Conservation (phyloP, 179 eudicot genomes). For the Silene noctiflora region DNA sequence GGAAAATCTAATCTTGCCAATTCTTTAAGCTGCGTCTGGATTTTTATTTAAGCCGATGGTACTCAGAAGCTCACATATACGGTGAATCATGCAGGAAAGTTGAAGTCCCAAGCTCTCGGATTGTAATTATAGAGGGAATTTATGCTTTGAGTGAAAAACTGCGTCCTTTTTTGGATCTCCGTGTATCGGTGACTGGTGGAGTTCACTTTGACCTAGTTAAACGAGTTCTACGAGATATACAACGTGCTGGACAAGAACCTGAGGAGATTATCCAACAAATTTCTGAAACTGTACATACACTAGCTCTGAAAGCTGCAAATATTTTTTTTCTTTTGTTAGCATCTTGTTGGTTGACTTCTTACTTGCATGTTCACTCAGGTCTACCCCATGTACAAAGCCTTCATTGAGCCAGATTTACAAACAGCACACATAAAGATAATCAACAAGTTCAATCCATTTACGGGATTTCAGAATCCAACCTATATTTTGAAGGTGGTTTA, state of each 20-base stretch:
- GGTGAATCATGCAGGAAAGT: constrained; percentile 56
- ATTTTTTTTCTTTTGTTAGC: background rate
- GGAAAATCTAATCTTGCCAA: background rate
- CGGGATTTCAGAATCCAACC: constrained; percentile 86
- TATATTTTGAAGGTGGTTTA: constrained; percentile 73
- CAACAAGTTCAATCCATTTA: constrained; percentile 93
- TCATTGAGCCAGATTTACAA: constrained; percentile 93
- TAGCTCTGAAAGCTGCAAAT: constrained; percentile 15
- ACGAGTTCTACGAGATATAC: constrained; percentile 87
- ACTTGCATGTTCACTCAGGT: constrained; percentile 48
- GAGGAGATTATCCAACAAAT: constrained; percentile 96
- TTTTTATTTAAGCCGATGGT: background rate
- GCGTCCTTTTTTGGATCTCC: constrained; percentile 78
- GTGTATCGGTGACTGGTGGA: constrained; percentile 92
- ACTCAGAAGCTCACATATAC: constrained; percentile 12
- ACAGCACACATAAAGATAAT: constrained; percentile 84
- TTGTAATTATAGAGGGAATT: constrained; percentile 90
- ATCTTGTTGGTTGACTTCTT: constrained; percentile 21
- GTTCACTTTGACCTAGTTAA: constrained; percentile 96
- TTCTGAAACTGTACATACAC: constrained; percentile 75
- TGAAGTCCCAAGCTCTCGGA: constrained; percentile 82
- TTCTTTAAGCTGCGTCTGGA: background rate
- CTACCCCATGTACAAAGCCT: constrained; percentile 97
- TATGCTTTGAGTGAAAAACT: constrained; percentile 90
- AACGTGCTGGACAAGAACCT: constrained; percentile 94